Evolutionary conservation across 345 rosid species (phyloP), one percentile per base, ranked within the genome.

Genomic region (Rubroshorea leprosula): DNA sequence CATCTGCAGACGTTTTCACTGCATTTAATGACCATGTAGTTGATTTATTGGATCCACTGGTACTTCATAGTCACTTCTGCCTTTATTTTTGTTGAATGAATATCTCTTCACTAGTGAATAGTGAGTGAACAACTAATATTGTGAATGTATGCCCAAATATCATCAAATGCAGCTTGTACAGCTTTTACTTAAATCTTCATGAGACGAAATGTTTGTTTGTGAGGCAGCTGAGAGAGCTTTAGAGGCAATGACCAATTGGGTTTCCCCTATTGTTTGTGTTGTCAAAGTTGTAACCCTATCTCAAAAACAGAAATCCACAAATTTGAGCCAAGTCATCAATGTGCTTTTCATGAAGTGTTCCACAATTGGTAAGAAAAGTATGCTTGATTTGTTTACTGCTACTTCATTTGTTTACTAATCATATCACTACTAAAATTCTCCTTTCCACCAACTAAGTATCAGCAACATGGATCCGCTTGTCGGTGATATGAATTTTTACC

Each of bases 141-240:
- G 27, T 55, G 20, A 35, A 67, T 35, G n/a, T n/a, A 35, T 47
- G 50, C 19, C 29, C 35, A 51, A 65, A 45, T 72, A 63, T 51
- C 49, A 38, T 64, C 20, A 47, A 3, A 20, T 80, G 61, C 81
- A 93, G 99, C 88, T 93, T 50, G 76, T 87, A 25, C 97, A 89
- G 70, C 96, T 93, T 60, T 90, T 93, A 44, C 90, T 93, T 58
- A 93, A 93, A 69, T 74, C 99, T 67, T 89, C 97, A 43, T 97
- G 89, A 68, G 99, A 93, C 71, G 89, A 93, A 64, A 72, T 81
- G 56, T 93, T 93, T 77, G 96, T 93, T 20, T 93, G 97, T n/a
- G 99, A 89, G 76, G 99, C 96, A 63, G 97, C 97, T 50, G 97
- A 72, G 74, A 89, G 76, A 74, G 95, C 97, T 64, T 71, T 93